These are phyloP conservation scores for Cladosporium halotolerans DNA, from an alignment of 2,329 filamentous ascomycete genomes.

Conservation along the genomic window DNA sequence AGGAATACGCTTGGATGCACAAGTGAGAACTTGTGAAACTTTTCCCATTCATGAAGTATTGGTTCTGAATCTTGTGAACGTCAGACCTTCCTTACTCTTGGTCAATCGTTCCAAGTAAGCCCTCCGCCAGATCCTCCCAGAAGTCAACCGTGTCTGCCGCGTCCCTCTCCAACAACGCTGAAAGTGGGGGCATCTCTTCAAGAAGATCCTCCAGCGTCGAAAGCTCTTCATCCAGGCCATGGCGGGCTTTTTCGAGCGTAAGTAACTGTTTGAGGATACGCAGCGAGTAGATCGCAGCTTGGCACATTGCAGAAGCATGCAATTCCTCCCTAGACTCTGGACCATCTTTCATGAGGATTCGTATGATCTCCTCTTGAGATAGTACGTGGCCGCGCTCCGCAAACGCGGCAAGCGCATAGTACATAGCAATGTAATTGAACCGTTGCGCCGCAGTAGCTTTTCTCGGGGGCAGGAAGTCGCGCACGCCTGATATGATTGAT, in stretches of 20 bases:
- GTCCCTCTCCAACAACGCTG: constrained; percentile 1
- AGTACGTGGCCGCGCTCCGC: constrained; percentile 16
- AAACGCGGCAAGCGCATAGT: constrained; percentile 15
- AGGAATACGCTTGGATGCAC: too few relatives aligned
- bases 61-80: background rate
- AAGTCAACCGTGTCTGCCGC: background rate
- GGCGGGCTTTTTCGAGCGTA: background rate
- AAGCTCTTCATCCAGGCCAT: background rate
- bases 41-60: too few relatives aligned
- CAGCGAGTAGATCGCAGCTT: constrained; percentile 39
- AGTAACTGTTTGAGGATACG: constrained; percentile 37
- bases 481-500: constrained; percentile 5
- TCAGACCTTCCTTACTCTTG: background rate
- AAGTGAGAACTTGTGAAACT: too few relatives aligned
- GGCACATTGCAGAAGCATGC: constrained; percentile 35
- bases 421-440: constrained; percentile 13
- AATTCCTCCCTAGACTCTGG: constrained; percentile 33
- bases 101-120: background rate
- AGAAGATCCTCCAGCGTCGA: background rate
- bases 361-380: constrained; percentile 14
- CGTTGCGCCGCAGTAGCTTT: constrained; percentile 1
- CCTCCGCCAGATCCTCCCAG: constrained; percentile 5
- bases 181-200: constrained; percentile 5
- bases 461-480: constrained; percentile 7
- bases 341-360: constrained; percentile 27